Percentiles rank a stretch among this genome's conserved stretches.
Conservation (phyloP, 331 rosid genomes). For the Malus hybrid region DNA sequence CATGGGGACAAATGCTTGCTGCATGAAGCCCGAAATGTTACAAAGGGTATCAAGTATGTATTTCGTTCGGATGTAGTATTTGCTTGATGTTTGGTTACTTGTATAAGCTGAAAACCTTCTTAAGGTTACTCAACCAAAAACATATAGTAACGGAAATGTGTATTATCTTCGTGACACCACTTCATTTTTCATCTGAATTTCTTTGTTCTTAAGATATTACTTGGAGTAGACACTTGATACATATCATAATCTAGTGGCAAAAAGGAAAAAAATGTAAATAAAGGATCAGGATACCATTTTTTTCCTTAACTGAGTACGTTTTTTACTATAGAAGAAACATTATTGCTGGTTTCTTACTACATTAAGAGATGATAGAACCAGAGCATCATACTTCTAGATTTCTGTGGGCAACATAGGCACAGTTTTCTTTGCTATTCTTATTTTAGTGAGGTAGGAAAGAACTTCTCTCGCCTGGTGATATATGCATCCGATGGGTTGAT, state of each 20-base stretch:
- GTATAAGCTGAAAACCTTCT: background rate
- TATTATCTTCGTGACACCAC: background rate
- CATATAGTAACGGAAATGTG: background rate
- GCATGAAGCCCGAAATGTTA: slow-evolving; percentile 88
- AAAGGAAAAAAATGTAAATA: background rate
- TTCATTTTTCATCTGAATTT: background rate
- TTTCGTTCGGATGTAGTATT: slow-evolving; percentile 84
- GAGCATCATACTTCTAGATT: background rate
- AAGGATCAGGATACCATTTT: background rate
- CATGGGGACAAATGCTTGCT: slow-evolving; percentile 91
- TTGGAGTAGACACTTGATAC: background rate
- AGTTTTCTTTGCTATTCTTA: background rate
- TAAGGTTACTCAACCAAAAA: background rate
- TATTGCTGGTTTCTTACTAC: background rate
- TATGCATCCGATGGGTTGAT: background rate
- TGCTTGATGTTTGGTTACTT: slow-evolving; percentile 34
- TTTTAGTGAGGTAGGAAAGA: background rate
- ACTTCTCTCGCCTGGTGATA: background rate
- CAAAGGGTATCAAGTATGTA: slow-evolving; percentile 74
- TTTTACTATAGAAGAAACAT: background rate
- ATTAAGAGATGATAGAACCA: background rate
- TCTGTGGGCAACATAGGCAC: background rate
- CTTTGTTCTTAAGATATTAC: background rate
- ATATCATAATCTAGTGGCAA: background rate
- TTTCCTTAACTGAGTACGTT: background rate